phyloP scores from a whole-genome alignment of 2,329 filamentous ascomycete species.

The Berkeleyomyces rouxiae region DNA sequence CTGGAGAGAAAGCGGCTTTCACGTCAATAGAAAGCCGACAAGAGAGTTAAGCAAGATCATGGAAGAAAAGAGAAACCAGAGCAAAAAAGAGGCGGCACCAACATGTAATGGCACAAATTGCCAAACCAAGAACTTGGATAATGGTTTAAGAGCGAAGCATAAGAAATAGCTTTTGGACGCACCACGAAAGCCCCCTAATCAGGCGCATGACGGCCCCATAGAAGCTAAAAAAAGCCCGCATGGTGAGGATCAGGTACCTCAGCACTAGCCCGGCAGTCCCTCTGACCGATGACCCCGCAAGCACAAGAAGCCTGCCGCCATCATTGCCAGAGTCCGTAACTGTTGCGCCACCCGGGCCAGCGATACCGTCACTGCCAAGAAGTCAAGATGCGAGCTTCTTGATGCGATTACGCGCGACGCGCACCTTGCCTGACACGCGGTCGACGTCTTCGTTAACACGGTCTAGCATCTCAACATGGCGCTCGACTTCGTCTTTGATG shows the following conservation, averaged over 20 bases:
- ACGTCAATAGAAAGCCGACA: background rate
- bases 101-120: background rate
- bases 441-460: constrained; percentile 50
- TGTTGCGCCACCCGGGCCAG: constrained; percentile 1
- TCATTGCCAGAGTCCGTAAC: background rate
- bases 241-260: constrained; percentile 10
- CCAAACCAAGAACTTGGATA: background rate
- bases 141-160: constrained; percentile 9
- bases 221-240: constrained; percentile 12
- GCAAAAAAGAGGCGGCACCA: background rate
- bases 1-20: constrained; percentile 2
- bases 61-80: background rate
- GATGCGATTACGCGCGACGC: constrained; percentile 56
- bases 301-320: background rate
- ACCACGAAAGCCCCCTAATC: constrained; percentile 13
- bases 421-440: constrained; percentile 49
- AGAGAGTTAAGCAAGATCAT: background rate
- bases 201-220: constrained; percentile 12
- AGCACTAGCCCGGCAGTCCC: constrained; percentile 9
- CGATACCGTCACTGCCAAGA: constrained; percentile 8
- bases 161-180: constrained; percentile 11
- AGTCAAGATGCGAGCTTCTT: constrained; percentile 39
- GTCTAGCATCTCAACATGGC: constrained; percentile 55
- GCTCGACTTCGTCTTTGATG: constrained; percentile 56
- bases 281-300: background rate